phyloP scores from a whole-genome alignment of 2,329 filamentous ascomycete species.

The Fusarium nelsonii region DNA sequence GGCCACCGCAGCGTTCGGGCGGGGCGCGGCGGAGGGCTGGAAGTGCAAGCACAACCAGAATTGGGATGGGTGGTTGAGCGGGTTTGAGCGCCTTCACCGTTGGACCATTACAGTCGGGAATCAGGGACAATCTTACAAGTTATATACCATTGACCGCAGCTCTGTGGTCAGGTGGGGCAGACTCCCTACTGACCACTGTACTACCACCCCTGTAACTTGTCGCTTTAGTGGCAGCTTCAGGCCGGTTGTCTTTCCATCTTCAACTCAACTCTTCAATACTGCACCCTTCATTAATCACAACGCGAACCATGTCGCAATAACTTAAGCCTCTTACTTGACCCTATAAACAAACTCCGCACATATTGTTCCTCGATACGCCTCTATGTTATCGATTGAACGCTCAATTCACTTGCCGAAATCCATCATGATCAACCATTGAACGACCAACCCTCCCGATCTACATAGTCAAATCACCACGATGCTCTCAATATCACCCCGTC shows the following conservation, averaged over 20 bases:
- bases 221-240: conserved; percentile 8
- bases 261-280: conserved; percentile 3
- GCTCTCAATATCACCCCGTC: conserved; percentile 71
- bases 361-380: neutral
- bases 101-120: conserved; percentile 72
- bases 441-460: neutral
- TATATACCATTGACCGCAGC: conserved; percentile 39
- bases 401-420: neutral
- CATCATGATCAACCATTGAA: conserved; percentile 19
- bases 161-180: neutral
- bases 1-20: conserved; percentile 75
- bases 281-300: neutral
- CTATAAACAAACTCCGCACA: too few relatives aligned
- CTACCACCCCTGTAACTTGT: neutral
- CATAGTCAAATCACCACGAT: conserved; percentile 56
- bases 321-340: neutral
- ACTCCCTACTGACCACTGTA: neutral
- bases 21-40: conserved; percentile 70
- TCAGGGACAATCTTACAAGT: neutral
- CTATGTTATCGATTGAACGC: neutral
- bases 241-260: neutral
- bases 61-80: conserved; percentile 63
- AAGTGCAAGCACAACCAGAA: conserved; percentile 54
- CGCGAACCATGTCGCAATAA: neutral
- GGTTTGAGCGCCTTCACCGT: conserved; percentile 69